Evolutionary conservation across 2,329 filamentous ascomycete species (phyloP).

Genomic region (Xylariaceae sp.): DNA sequence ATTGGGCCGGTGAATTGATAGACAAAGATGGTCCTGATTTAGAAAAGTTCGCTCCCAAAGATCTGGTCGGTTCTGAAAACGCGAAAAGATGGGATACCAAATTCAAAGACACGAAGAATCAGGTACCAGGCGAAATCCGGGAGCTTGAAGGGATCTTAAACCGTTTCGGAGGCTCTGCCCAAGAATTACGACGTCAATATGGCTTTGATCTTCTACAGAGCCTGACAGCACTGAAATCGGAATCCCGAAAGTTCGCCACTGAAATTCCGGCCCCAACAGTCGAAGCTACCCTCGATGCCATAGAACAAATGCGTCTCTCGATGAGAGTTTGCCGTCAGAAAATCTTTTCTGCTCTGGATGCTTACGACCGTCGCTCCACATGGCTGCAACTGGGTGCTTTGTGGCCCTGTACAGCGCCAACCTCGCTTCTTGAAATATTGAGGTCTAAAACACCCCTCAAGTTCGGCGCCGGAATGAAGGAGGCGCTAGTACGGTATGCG

Average conservation of each 20-base stretch:
- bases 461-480: conserved; percentile 37
- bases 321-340: neutral
- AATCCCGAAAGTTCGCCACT: neutral
- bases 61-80: neutral
- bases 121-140: neutral
- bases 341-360: conserved; percentile 12
- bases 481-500: conserved; percentile 42
- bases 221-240: conserved; percentile 14
- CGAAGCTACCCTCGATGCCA: neutral
- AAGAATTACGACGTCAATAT: conserved; percentile 38
- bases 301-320: neutral
- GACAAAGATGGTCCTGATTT: conserved; percentile 8
- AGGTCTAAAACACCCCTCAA: conserved; percentile 30
- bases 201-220: conserved; percentile 27
- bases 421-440: conserved; percentile 45
- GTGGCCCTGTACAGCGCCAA: conserved; percentile 37
- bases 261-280: neutral
- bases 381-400: conserved; percentile 43
- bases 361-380: conserved; percentile 19
- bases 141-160: conserved; percentile 34
- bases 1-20: conserved; percentile 12
- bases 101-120: neutral
- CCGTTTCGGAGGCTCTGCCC: conserved; percentile 28
- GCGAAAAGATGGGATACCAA: neutral
- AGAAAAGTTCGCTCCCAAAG: neutral